Conservation (phyloP, 2,329 filamentous ascomycete genomes). For the Curvularia verruculosa region DNA sequence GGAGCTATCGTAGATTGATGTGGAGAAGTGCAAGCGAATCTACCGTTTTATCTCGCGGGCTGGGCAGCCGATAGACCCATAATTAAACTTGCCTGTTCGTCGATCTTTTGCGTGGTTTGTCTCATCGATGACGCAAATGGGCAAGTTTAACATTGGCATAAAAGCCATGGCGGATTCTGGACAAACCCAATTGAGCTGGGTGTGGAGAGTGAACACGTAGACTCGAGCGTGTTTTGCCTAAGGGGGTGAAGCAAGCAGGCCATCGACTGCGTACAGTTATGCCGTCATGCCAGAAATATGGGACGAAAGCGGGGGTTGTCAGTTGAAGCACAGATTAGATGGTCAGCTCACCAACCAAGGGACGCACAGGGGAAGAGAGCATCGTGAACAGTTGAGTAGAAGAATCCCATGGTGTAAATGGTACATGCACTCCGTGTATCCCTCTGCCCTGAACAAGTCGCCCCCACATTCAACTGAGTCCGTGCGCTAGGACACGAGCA, state of each 20-base stretch:
- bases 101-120: background rate
- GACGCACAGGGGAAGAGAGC: background rate
- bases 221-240: background rate
- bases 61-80: background rate
- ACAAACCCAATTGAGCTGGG: background rate
- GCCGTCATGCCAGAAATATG: background rate
- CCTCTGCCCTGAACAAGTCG: constrained; percentile 1
- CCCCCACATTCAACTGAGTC: constrained; percentile 11
- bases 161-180: background rate
- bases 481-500: constrained; percentile 6
- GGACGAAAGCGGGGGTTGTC: background rate
- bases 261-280: background rate
- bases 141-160: background rate
- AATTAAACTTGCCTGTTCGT: background rate
- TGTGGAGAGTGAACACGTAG: background rate
- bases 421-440: constrained; percentile 1
- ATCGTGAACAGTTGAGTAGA: background rate
- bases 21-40: background rate
- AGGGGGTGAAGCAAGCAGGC: background rate
- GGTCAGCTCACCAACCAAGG: background rate
- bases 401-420: background rate
- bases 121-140: background rate
- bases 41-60: background rate
- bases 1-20: constrained; percentile 1
- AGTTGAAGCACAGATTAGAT: background rate